Evolutionary conservation across 2,329 filamentous ascomycete species (phyloP).

Genomic region (Akanthomyces uredinophilus): DNA sequence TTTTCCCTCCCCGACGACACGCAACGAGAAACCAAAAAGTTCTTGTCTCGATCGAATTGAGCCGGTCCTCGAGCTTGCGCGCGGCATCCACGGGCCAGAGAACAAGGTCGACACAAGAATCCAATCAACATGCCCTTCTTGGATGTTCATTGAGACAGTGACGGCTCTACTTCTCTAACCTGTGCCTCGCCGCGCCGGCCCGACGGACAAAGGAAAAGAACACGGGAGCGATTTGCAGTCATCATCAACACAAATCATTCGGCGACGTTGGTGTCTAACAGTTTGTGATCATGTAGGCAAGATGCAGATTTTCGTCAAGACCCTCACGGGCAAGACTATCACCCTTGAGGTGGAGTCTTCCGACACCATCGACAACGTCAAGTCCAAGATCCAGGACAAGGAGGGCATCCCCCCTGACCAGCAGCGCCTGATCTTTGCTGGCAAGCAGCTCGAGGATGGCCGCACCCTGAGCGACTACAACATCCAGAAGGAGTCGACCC

Average conservation of each 20-base stretch:
- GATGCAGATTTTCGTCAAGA: slow-evolving; percentile 76
- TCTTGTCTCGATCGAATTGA: slow-evolving; percentile 12
- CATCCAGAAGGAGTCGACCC: slow-evolving; percentile 99
- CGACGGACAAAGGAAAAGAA: slow-evolving; percentile 1
- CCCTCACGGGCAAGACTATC: slow-evolving; percentile 99
- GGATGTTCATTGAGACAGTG: not conserved
- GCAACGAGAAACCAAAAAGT: not conserved
- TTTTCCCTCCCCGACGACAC: not conserved
- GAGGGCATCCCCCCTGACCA: slow-evolving; percentile 99
- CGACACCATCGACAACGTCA: slow-evolving; percentile 99
- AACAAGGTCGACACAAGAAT: not conserved
- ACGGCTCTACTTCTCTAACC: not conserved
- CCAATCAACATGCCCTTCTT: not conserved
- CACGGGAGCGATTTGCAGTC: not conserved
- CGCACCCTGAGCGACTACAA: slow-evolving; percentile 99
- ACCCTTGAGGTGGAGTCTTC: slow-evolving; percentile 99
- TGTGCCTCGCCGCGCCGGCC: not conserved
- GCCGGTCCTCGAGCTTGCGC: slow-evolving; percentile 7
- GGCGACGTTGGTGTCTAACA: slow-evolving; percentile 31
- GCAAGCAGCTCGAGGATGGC: slow-evolving; percentile 99
- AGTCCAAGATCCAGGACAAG: slow-evolving; percentile 98
- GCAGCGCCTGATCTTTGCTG: slow-evolving; percentile 99
- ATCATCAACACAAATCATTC: not conserved
- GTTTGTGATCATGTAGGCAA: slow-evolving; percentile 48
- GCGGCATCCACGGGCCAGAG: not conserved